phyloP scores from a whole-genome alignment of 2,329 filamentous ascomycete genomes.

The Talaromyces funiculosus region DNA sequence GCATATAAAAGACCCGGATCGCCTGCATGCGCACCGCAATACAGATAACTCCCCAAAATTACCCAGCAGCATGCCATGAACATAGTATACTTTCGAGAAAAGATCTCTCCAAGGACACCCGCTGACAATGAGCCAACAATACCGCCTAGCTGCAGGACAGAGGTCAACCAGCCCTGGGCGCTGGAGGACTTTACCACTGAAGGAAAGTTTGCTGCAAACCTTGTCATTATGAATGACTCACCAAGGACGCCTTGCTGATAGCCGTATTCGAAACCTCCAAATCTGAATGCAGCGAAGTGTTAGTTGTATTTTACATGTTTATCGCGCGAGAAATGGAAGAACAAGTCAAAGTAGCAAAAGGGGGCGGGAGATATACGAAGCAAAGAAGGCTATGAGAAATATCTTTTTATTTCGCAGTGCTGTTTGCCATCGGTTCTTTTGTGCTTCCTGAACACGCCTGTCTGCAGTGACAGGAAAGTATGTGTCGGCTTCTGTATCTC shows the following conservation, averaged over 20 bases:
- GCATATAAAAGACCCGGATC: slow-evolving; percentile 17
- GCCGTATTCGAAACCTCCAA: slow-evolving; percentile 47
- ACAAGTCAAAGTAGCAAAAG: background rate
- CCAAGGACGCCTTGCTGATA: slow-evolving; percentile 42
- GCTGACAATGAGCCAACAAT: slow-evolving; percentile 39
- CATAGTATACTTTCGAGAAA: slow-evolving; percentile 49
- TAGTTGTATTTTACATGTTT: background rate
- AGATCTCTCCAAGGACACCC: slow-evolving; percentile 46
- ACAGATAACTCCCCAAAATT: slow-evolving; percentile 39
- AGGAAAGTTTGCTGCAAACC: slow-evolving; percentile 44
- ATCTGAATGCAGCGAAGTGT: slow-evolving; percentile 15
- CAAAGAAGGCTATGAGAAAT: slow-evolving; percentile 48
- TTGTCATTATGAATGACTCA: slow-evolving; percentile 47
- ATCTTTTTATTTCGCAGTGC: slow-evolving; percentile 42
- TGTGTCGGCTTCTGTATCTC: background rate
- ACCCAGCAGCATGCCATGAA: slow-evolving; percentile 47
- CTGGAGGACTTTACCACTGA: slow-evolving; percentile 39
- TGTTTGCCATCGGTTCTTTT: slow-evolving; percentile 24
- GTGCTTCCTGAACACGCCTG: slow-evolving; percentile 19
- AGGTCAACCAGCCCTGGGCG: slow-evolving; percentile 42
- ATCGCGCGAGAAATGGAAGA: background rate
- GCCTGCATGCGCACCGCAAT: slow-evolving; percentile 22
- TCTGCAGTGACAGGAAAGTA: slow-evolving; percentile 5
- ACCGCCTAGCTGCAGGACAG: slow-evolving; percentile 49
- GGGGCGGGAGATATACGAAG: slow-evolving; percentile 26